Evolutionary conservation across 1,139 yeast genomes (phyloP).

Genomic region (Candida frijolesensis): DNA sequence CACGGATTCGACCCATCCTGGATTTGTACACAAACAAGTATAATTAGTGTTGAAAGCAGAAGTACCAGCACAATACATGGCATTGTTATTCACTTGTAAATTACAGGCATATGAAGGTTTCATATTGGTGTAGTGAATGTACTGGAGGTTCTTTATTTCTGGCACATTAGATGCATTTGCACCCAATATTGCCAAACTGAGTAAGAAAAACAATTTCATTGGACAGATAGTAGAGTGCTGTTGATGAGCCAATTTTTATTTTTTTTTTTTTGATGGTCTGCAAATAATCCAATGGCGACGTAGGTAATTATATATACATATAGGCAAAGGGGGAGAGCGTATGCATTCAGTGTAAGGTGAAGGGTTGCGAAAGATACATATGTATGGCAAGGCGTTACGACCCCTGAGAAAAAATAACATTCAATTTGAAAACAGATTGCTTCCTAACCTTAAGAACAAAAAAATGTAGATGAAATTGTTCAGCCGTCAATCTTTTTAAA

Average conservation of each 20-base stretch:
- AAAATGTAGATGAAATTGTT: background rate
- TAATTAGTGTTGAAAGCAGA: slow-evolving; percentile 7
- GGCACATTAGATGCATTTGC: slow-evolving; percentile 10
- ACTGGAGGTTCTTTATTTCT: slow-evolving; percentile 5
- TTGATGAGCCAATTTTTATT: background rate
- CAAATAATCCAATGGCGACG: background rate
- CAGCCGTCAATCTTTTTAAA: background rate
- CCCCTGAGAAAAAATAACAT: background rate
- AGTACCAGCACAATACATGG: slow-evolving; percentile 17
- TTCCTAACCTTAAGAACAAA: too few species aligned
- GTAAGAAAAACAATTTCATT: slow-evolving; percentile 1
- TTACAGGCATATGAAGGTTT: slow-evolving; percentile 20
- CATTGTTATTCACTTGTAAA: slow-evolving; percentile 16
- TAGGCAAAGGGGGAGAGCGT: background rate
- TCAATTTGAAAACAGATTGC: slow-evolving; percentile 1
- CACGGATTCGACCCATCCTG: slow-evolving; percentile 18
- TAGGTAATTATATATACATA: background rate
- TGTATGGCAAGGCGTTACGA: too few species aligned
- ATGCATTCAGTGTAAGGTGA: background rate
- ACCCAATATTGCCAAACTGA: slow-evolving; percentile 1
- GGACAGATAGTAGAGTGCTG: background rate
- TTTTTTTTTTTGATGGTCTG: background rate
- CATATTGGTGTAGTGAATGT: slow-evolving; percentile 6
- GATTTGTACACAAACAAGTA: slow-evolving; percentile 16
- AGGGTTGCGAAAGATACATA: background rate